Base-by-base conservation (phyloP, 345 rosid genomes). In the Hibiscus trionum region DNA sequence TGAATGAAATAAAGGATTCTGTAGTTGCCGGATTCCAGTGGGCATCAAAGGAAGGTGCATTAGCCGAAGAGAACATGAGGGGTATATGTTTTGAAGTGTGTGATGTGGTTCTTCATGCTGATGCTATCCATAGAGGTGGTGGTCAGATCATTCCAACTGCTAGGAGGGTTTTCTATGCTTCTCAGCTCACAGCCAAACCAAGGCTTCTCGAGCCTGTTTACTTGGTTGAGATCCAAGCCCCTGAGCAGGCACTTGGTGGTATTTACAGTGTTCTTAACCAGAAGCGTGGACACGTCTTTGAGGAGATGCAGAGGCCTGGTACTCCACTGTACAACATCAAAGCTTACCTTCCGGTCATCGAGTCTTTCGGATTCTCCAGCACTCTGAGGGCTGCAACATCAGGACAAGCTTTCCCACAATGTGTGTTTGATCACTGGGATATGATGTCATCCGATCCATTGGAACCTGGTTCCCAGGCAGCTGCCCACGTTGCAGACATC, bases 391-490 rank as follows among this genome's bases (percentile, higher is more conserved):
- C 86, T 61, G 84, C 91, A 14, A 87, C 91, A 2, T 85, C 91
- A 0, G 91, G 91, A 5, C 91, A 87, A 70, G 91, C 91, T 0
- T 87, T 87, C 83, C 91, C 91, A 0, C 91, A 87, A 55, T 85
- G 81, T 42, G 89, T 87, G 61, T 87, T 87, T 15, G 91, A 87
- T 71, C 91, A 87, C 39, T 87, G 91, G 91, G 91, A 87, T 37
- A 84, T 81, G 85, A 84, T 91, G 92, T 3, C 77, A 0, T 76
- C 92, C 0, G 94, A 91, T 63, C 97, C 97, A 0, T 24, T 91
- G n/a, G 94, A 91, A 56, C 2, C 81, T 0, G 94, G 90, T 0
- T 70, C 94, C 0, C 94, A 84, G 73, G 94, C 97, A 2, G 47
- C 86, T 0, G 35, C 2, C 3, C 84, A 87, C 26, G 89, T 89